A percentile compares a stretch with the other conserved stretches of the same genome.
phyloP scores from a whole-genome alignment of 2,329 filamentous ascomycete species.

The Ophiostoma sp. region DNA sequence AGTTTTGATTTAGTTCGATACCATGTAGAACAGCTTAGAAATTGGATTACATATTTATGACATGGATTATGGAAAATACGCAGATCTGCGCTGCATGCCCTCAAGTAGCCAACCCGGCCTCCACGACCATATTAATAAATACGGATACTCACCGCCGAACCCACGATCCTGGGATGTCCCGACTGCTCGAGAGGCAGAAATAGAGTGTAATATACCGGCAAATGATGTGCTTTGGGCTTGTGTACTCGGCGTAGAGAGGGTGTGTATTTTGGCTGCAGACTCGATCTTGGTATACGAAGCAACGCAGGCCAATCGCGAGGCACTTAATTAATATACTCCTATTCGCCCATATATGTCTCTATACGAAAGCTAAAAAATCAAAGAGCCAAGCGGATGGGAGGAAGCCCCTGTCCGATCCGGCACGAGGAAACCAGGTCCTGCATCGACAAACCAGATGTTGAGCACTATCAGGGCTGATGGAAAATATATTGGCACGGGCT shows the following conservation, averaged over 20 bases:
- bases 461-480: neutral
- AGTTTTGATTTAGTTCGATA: no score
- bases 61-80: neutral
- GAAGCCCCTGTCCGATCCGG: conserved; percentile 4
- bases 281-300: neutral
- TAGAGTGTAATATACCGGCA: neutral
- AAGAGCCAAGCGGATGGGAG: neutral
- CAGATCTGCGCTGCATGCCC: neutral
- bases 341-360: neutral
- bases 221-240: neutral
- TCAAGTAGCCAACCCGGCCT: neutral
- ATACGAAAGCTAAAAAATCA: neutral
- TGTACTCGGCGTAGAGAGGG: conserved; percentile 6
- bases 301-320: neutral
- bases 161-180: neutral
- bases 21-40: no score
- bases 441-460: conserved; percentile 3
- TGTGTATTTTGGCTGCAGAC: neutral
- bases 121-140: neutral
- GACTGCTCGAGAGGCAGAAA: neutral
- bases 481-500: neutral
- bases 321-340: neutral
- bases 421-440: neutral
- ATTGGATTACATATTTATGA: no score
- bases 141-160: neutral